Base-by-base conservation (phyloP, 371 early-diverging fungal species). In the Apophysomyces trapeziformis region DNA sequence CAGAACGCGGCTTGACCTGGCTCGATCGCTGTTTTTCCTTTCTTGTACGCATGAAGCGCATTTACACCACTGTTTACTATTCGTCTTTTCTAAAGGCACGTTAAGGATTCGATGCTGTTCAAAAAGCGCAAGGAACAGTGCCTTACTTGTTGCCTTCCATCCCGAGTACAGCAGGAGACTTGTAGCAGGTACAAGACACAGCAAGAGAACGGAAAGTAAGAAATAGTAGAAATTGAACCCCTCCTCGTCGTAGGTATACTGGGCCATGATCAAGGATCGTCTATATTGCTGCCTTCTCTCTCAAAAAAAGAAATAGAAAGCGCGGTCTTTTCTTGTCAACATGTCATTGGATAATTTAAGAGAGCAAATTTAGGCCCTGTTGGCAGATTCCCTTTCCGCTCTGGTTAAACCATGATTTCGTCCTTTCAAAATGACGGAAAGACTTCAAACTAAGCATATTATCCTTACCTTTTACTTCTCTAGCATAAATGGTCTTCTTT, bases 181-280 rank as follows among this genome's bases (percentile, higher is more conserved):
- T 12, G 97, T 95, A 46, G 84, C 70, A 4, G 98, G 98, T 32
- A 96, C 78, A 60, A 97, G 83, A 38, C 89, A 77, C 58, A 98
- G 77, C 38, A 87, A 84, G 64, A 96, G 83, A 46, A 95, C 79
- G 4, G 96, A 88, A 63, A 95, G 74, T 35, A 96, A 82, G 78
- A 96, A 98, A 84, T 93, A 96, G 81, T 90, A 91, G 84, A 97
- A 98, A 67, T 92, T 92, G 68, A 92, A 93, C 39, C 98, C 98
- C 69, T 90, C 87, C 79, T 96, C 95, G 83, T 98, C 98, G 76
- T 96, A 98, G 57, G 85, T 85, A 82, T 96, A 96, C 79, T 94
- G 78, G 61, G 83, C 78, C 83, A 83, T 83, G 45, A 61, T 62
- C 54, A 50, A 26, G 54, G 54, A 50, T 50, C 54, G 54, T 50